phyloP scores from a whole-genome alignment of 768 basidiomycete species.

The Pisolithus orientalis region DNA sequence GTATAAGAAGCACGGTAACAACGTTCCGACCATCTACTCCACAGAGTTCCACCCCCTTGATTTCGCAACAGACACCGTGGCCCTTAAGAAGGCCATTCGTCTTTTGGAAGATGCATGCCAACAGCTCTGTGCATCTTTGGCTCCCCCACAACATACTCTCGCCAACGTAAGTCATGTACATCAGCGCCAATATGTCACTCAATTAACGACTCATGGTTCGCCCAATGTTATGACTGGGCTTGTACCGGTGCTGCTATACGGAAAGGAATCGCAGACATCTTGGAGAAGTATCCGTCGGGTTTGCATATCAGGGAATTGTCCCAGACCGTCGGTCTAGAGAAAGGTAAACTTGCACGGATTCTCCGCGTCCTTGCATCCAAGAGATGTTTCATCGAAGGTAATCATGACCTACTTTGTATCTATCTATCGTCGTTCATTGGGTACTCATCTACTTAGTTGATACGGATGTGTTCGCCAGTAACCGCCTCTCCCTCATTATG shows the following conservation, averaged over 20 bases:
- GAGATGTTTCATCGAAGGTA: constrained; percentile 30
- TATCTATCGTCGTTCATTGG: neutral
- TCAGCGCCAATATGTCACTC: neutral
- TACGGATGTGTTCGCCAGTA: constrained; percentile 26
- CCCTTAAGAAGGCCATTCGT: constrained; percentile 14
- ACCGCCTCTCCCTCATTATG: constrained; percentile 27
- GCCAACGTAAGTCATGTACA: constrained; percentile 21
- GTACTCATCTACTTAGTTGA: constrained; percentile 11
- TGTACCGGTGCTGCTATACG: neutral
- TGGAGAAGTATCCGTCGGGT: constrained; percentile 22
- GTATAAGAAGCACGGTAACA: neutral
- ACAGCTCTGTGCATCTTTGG: constrained; percentile 30
- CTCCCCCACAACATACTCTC: constrained; percentile 27
- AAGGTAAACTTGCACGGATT: constrained; percentile 24
- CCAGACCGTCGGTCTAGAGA: constrained; percentile 13
- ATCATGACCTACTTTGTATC: neutral
- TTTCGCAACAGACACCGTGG: neutral
- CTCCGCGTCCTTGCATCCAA: constrained; percentile 24
- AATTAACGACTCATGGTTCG: neutral
- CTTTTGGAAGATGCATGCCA: constrained; percentile 31
- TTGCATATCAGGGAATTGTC: constrained; percentile 26
- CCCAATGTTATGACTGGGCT: neutral
- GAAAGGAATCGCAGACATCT: neutral
- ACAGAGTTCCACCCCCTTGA: neutral
- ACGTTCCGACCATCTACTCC: neutral